A percentile compares a stretch with the other conserved stretches of the same genome.
These are phyloP conservation scores for Kuraishia hungarica DNA, from an alignment of 805 yeast genomes.

Conservation along the genomic window DNA sequence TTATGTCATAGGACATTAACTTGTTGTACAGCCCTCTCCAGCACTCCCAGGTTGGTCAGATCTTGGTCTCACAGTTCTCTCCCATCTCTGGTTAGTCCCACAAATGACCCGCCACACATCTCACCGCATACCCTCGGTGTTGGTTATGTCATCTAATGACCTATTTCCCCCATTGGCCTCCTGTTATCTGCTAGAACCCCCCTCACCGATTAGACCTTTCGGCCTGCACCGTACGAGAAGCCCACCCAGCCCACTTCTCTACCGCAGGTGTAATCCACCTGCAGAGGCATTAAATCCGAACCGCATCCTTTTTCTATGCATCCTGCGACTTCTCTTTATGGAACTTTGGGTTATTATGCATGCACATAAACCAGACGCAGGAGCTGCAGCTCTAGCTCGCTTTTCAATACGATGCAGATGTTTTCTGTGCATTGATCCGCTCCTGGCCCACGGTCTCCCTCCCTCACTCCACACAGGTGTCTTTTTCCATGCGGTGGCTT, in stretches of 20 bases:
- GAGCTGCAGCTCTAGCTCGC: background rate
- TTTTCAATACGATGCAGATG: background rate
- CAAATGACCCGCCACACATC: too few species aligned
- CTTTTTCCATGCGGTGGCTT: too few species aligned
- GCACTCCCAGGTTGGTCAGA: too few species aligned
- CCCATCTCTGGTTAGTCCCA: too few species aligned
- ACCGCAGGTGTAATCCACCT: background rate
- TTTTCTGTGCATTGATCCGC: background rate
- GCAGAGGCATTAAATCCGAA: background rate
- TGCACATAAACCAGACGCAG: background rate
- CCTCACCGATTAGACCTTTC: too few species aligned
- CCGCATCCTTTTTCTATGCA: background rate
- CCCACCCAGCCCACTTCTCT: background rate
- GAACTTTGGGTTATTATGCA: background rate
- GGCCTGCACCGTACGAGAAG: background rate
- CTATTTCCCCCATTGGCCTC: too few species aligned
- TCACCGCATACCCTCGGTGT: too few species aligned
- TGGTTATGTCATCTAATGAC: background rate
- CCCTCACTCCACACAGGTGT: background rate
- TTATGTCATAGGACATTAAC: too few species aligned
- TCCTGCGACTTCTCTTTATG: background rate
- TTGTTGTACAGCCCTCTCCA: too few species aligned
- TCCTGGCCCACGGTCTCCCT: background rate
- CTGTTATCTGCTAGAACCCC: too few species aligned
- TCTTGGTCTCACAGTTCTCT: too few species aligned